phyloP scores from a whole-genome alignment of 805 yeast genomes.

The Myxozyma melibiosi region DNA sequence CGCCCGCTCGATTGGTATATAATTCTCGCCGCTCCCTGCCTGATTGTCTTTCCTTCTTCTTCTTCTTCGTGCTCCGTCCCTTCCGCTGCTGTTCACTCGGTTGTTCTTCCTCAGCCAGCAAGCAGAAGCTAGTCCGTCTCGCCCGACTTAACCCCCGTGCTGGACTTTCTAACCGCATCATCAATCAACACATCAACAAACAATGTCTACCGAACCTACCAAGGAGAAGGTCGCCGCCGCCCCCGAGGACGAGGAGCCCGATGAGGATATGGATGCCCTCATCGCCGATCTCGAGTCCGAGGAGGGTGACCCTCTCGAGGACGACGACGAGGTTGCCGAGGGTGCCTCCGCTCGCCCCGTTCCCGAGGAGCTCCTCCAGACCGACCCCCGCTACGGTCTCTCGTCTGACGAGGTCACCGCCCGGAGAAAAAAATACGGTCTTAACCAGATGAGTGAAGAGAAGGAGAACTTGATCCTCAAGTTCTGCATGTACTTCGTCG shows the following conservation, averaged over 20 bases:
- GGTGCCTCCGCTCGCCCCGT: conserved; percentile 71
- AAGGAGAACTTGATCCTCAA: conserved; percentile 75
- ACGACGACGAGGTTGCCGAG: conserved; percentile 46
- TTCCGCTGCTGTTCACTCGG: neutral
- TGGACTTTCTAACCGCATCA: neutral
- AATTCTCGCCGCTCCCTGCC: conserved; percentile 21
- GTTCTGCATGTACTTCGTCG: conserved; percentile 84
- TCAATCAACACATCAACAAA: neutral
- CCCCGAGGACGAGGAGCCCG: conserved; percentile 63
- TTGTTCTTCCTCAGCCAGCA: neutral
- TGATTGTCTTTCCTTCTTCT: conserved; percentile 1
- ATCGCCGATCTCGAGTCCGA: conserved; percentile 71
- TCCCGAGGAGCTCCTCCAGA: conserved; percentile 82
- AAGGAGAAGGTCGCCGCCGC: conserved; percentile 50
- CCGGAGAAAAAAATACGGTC: conserved; percentile 89
- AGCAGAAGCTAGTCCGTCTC: conserved; percentile 14
- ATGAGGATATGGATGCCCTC: conserved; percentile 62
- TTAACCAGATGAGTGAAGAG: conserved; percentile 89
- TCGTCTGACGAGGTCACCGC: conserved; percentile 72
- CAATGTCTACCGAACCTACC: conserved; percentile 36
- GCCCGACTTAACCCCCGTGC: neutral
- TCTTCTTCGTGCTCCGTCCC: conserved; percentile 6
- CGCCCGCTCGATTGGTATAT: conserved; percentile 17
- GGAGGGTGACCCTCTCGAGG: conserved; percentile 50
- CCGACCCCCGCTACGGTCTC: conserved; percentile 79